Evolutionary conservation across 768 basidiomycete genomes (phyloP).

Genomic region (Agaricus bisporus): DNA sequence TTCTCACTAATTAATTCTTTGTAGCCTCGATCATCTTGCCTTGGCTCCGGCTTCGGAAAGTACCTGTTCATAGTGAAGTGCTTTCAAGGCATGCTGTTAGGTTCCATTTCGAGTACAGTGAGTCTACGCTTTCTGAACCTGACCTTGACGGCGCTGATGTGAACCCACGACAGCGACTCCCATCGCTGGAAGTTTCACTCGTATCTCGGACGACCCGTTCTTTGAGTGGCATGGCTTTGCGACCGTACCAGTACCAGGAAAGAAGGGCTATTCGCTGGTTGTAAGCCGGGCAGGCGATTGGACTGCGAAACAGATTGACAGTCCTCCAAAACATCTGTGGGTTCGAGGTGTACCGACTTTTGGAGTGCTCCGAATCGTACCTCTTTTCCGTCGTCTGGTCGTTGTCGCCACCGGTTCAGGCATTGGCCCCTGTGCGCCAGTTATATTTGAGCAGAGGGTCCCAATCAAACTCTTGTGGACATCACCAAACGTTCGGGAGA

Average conservation of each 20-base stretch:
- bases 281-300: constrained; percentile 56
- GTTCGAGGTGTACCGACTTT: constrained; percentile 52
- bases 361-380: constrained; percentile 48
- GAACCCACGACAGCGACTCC: constrained; percentile 28
- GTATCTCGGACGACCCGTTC: constrained; percentile 40
- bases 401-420: constrained; percentile 55
- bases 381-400: constrained; percentile 48
- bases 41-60: constrained; percentile 55
- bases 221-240: constrained; percentile 58
- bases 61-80: constrained; percentile 44
- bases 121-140: constrained; percentile 10
- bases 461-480: constrained; percentile 60
- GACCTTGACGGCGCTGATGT: background rate
- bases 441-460: constrained; percentile 42
- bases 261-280: constrained; percentile 48
- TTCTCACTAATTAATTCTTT: background rate
- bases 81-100: constrained; percentile 53
- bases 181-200: constrained; percentile 39
- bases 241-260: constrained; percentile 41
- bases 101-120: constrained; percentile 55
- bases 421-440: constrained; percentile 56
- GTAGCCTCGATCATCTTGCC: constrained; percentile 47
- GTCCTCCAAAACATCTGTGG: constrained; percentile 51
- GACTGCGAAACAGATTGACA: constrained; percentile 46
- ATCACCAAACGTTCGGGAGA: constrained; percentile 52